A percentile compares a stretch with the other conserved stretches of the same genome.
Conservation (phyloP, 805 yeast species). For the Wickerhamiella lipophila region DNA sequence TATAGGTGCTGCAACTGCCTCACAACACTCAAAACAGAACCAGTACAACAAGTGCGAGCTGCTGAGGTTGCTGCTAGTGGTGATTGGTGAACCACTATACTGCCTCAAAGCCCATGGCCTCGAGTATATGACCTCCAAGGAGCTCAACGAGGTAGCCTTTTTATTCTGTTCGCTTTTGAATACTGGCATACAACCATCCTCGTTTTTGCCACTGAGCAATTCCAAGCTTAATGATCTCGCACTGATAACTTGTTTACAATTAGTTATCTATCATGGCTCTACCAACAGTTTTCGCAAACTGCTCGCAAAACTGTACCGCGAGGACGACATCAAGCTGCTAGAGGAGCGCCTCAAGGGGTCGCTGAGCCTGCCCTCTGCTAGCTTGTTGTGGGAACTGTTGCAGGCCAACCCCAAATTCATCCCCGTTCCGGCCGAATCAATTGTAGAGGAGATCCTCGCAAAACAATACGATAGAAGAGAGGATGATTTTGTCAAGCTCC, state of each 20-base stretch:
- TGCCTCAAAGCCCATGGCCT: slow-evolving; percentile 44
- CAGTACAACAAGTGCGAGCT: slow-evolving; percentile 60
- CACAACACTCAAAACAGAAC: slow-evolving; percentile 31
- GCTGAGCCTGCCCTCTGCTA: slow-evolving; percentile 27
- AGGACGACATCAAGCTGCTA: slow-evolving; percentile 28
- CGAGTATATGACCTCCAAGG: slow-evolving; percentile 43
- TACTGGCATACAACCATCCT: slow-evolving; percentile 28
- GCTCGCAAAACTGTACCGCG: slow-evolving; percentile 26
- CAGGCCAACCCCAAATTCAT: slow-evolving; percentile 49
- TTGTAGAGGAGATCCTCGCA: slow-evolving; percentile 11
- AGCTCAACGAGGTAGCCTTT: slow-evolving; percentile 40
- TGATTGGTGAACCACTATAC: slow-evolving; percentile 54
- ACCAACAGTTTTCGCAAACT: slow-evolving; percentile 26
- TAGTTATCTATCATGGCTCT: slow-evolving; percentile 51
- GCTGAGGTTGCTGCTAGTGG: slow-evolving; percentile 44
- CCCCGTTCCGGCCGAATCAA: slow-evolving; percentile 28
- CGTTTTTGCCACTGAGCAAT: neutral
- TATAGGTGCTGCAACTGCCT: slow-evolving; percentile 36
- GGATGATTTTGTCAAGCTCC: slow-evolving; percentile 12
- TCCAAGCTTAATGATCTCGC: slow-evolving; percentile 28
- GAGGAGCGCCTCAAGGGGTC: slow-evolving; percentile 17
- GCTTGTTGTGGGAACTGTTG: slow-evolving; percentile 61
- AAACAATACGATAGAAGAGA: neutral
- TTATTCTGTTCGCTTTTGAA: slow-evolving; percentile 59
- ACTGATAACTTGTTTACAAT: slow-evolving; percentile 47